Conservation (phyloP, 2,329 filamentous ascomycete species). For the Penicillium polonicum region DNA sequence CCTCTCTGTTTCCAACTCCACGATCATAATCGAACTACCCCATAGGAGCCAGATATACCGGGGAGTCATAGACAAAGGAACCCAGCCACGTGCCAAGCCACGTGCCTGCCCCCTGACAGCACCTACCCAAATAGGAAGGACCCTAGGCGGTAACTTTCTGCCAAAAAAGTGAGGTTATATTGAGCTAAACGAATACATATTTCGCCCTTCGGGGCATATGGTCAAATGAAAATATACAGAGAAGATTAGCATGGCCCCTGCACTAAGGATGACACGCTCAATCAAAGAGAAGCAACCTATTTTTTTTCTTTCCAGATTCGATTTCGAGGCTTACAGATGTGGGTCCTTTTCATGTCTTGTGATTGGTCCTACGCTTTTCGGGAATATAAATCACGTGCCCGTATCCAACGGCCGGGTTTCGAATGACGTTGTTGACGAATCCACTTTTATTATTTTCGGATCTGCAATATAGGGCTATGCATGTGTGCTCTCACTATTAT, state of each 20-base stretch:
- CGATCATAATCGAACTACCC: background rate
- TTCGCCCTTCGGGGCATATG: slow-evolving; percentile 53
- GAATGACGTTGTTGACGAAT: background rate
- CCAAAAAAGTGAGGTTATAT: background rate
- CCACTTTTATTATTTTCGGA: too few relatives aligned
- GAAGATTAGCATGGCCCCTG: slow-evolving; percentile 81
- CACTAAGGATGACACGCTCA: slow-evolving; percentile 93
- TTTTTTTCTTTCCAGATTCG: slow-evolving; percentile 52
- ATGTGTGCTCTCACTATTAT: background rate
- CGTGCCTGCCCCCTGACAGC: background rate
- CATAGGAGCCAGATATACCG: background rate
- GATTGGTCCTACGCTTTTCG: background rate
- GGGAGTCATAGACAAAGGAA: background rate
- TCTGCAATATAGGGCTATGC: background rate
- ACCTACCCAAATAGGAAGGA: background rate
- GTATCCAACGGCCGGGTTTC: background rate
- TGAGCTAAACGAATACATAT: background rate
- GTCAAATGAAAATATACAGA: slow-evolving; percentile 70
- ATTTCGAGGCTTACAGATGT: background rate
- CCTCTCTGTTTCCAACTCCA: background rate
- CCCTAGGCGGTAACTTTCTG: background rate
- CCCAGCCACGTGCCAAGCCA: background rate
- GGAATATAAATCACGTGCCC: background rate
- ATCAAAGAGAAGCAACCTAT: slow-evolving; percentile 74
- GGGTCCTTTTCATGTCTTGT: background rate